Conservation (phyloP, 257 asterid species). For the Orobanche coerulescens region DNA sequence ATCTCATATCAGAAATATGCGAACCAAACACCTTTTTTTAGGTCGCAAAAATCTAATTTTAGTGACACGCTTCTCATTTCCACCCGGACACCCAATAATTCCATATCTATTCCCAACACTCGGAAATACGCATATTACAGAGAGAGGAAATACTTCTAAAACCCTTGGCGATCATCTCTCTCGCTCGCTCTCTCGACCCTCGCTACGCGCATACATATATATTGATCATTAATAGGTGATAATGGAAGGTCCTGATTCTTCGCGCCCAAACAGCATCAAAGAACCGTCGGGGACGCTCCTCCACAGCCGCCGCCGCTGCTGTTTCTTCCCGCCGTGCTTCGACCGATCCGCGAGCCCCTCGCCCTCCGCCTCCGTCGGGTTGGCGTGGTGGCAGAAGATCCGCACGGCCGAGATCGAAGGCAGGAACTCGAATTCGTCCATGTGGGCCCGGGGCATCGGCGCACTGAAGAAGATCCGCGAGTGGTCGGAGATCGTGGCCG, state of each 20-base stretch:
- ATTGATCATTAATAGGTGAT: no score
- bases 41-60: no score
- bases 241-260: conserved; percentile 38
- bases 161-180: no score
- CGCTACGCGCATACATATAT: no score
- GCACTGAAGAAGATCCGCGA: conserved; percentile 61
- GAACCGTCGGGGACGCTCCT: conserved; percentile 32
- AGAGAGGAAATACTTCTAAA: no score
- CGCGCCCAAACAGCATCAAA: conserved; percentile 30
- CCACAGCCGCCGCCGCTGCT: conserved; percentile 41
- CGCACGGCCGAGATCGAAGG: conserved; percentile 21
- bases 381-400: conserved; percentile 48
- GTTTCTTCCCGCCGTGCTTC: conserved; percentile 50
- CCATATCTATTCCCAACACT: no score
- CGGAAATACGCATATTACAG: no score
- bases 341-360: conserved; percentile 14
- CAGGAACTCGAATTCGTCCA: conserved; percentile 18
- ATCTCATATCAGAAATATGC: no score
- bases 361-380: conserved; percentile 23
- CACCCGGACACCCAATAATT: no score
- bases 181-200: no score
- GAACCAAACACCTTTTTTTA: no score
- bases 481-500: conserved; percentile 89
- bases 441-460: conserved; percentile 51
- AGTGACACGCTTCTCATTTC: no score